These are phyloP conservation scores for Babesia divergens DNA, from an alignment of 169 alveolate genomes.

Conservation along the genomic window DNA sequence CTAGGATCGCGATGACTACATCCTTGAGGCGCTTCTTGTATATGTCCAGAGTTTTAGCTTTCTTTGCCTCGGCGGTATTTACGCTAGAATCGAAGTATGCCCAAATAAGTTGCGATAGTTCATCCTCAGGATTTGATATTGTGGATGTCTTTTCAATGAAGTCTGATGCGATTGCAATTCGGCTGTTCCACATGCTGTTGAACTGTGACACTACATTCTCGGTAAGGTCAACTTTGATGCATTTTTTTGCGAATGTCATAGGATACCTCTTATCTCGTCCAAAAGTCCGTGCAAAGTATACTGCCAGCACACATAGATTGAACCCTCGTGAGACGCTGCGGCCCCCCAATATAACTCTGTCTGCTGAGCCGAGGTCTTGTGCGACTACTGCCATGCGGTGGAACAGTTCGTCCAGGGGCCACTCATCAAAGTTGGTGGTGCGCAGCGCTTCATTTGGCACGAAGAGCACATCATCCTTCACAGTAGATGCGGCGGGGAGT, in stretches of 20 bases:
- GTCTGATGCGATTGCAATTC: background rate
- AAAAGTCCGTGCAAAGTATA: background rate
- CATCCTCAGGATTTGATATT: background rate
- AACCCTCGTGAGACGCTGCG: background rate
- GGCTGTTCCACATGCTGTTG: background rate
- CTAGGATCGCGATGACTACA: background rate
- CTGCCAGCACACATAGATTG: slow-evolving; percentile 23
- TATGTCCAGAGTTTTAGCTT: background rate
- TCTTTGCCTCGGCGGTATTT: background rate
- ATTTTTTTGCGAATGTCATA: background rate
- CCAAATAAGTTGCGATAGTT: background rate
- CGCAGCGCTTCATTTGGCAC: background rate
- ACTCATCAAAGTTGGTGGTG: background rate
- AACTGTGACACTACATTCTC: background rate
- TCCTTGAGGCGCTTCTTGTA: background rate
- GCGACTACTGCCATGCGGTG: background rate
- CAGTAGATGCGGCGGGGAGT: background rate
- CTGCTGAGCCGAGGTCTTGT: background rate
- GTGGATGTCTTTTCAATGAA: background rate
- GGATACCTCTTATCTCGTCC: background rate
- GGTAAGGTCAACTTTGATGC: background rate
- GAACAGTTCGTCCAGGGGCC: slow-evolving; percentile 18
- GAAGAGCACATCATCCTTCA: slow-evolving; percentile 4
- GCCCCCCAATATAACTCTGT: background rate
- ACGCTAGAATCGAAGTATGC: background rate